Conservation (phyloP, 1,284 basidiomycete genomes). For the Sanghuangporus baumii region DNA sequence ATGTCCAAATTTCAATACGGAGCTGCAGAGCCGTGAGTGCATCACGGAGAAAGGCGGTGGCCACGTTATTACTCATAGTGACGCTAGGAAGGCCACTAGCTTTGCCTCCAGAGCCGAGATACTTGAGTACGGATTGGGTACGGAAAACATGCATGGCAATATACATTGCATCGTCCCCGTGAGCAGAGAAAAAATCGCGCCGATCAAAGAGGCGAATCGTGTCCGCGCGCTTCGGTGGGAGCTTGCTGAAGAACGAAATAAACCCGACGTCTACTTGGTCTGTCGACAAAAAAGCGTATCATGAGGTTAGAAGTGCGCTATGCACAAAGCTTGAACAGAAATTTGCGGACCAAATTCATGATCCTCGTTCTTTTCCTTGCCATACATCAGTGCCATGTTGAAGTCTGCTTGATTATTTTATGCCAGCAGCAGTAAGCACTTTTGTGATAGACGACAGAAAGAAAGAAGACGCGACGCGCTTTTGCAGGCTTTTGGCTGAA, state of each 20-base stretch:
- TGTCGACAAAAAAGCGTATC: constrained; percentile 15
- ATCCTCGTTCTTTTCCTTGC: constrained; percentile 55
- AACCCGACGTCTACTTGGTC: constrained; percentile 71
- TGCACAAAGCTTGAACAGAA: neutral
- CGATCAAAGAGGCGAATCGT: constrained; percentile 85
- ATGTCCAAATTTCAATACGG: constrained; percentile 88
- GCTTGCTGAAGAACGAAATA: constrained; percentile 62
- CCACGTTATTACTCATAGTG: constrained; percentile 74
- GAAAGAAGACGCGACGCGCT: too few relatives aligned
- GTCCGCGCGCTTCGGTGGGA: constrained; percentile 64
- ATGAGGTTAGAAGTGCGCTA: neutral
- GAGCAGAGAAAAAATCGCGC: constrained; percentile 82
- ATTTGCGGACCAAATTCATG: constrained; percentile 36
- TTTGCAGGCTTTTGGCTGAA: too few relatives aligned
- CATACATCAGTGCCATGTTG: constrained; percentile 59
- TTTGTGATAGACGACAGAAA: neutral
- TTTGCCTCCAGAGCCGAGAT: constrained; percentile 61
- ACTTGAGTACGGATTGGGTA: constrained; percentile 83
- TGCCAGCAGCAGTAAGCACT: neutral
- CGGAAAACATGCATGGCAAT: constrained; percentile 84
- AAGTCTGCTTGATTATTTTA: neutral
- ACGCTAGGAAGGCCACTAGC: constrained; percentile 68
- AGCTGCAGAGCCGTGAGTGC: constrained; percentile 89
- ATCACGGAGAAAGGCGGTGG: constrained; percentile 84
- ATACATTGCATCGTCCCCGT: constrained; percentile 85